Base-by-base conservation (phyloP, 768 basidiomycete genomes). In the Hemileccinum rubropunctum region DNA sequence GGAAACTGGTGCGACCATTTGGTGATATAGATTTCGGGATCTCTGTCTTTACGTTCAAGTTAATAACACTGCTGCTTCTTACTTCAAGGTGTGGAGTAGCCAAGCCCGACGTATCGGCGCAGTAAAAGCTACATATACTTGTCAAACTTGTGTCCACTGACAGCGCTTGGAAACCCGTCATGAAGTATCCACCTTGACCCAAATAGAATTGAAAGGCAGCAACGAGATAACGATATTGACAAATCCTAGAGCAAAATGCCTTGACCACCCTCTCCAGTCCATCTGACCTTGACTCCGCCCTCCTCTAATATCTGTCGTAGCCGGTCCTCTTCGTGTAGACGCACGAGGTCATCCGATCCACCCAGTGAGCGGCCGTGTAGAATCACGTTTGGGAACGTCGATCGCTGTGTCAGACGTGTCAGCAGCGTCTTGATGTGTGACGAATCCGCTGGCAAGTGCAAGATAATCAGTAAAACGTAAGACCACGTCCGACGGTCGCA, bases 331-430 rank as follows among this genome's bases (percentile, higher is more conserved):
- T 68, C 61, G 54, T 90, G 83, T 30, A 66, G 23, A 32, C 28
- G 65, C 1, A 70, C 67, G 11, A 90, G 66, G 18, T 82, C 73
- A 54, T 88, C 86, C 1, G 76, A 83, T 30, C 88, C 88, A 10
- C 86, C 84, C 3, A 88, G 70, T 6, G 80, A 80, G 41, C 69
- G 73, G 9, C 88, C 88, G 17, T 74, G 73, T 12, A 91, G 59
- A 23, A 92, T 57, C 47, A 88, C 71, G 54, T 92, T 92, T 1
- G 90, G 90, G 63, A 91, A 89, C 4, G 90, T 91, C 7, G 75
- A 65, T 13, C 76, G 85, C 3, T 70, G 67, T 2, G 89, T 92
- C 27, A 91, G 66, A 33, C 88, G 82, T 9, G 71, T 73, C 42
- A 92, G 71, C 27, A 91, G 68, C 10, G 72, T 66, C 65, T 92